These are phyloP conservation scores for Delphinella strobiligena DNA, from an alignment of 2,329 filamentous ascomycete species.

Conservation along the genomic window DNA sequence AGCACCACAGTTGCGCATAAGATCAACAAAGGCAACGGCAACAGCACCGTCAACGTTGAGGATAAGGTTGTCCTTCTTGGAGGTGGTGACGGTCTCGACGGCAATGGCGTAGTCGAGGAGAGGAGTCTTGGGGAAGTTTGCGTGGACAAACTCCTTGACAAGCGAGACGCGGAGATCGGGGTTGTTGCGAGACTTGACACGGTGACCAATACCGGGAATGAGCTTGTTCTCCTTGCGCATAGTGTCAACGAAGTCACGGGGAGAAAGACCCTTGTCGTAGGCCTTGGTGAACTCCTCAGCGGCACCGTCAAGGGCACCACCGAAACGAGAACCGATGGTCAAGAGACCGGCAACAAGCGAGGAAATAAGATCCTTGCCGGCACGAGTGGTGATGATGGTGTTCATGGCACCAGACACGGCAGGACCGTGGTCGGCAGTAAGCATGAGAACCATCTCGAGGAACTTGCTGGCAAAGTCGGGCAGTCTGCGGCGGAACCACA, in stretches of 20 bases:
- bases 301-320: slow-evolving; percentile 94
- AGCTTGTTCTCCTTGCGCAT: slow-evolving; percentile 99
- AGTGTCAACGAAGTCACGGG: slow-evolving; percentile 95
- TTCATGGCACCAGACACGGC: slow-evolving; percentile 99
- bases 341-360: slow-evolving; percentile 91
- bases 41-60: slow-evolving; percentile 98
- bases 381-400: slow-evolving; percentile 99
- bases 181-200: slow-evolving; percentile 99
- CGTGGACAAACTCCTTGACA: slow-evolving; percentile 96
- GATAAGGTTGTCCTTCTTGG: slow-evolving; percentile 99
- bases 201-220: slow-evolving; percentile 97
- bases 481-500: slow-evolving; percentile 98
- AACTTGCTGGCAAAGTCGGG: slow-evolving; percentile 96
- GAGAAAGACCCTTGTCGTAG: slow-evolving; percentile 94
- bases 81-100: slow-evolving; percentile 95
- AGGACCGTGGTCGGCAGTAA: slow-evolving; percentile 97
- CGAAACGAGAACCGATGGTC: slow-evolving; percentile 95
- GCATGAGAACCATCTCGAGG: slow-evolving; percentile 99
- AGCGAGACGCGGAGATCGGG: slow-evolving; percentile 98
- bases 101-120: slow-evolving; percentile 97
- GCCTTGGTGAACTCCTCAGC: slow-evolving; percentile 98
- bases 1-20: slow-evolving; percentile 93
- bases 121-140: slow-evolving; percentile 96
- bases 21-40: slow-evolving; percentile 96
- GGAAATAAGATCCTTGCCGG: slow-evolving; percentile 95